Evolutionary conservation across 495 filamentous ascomycete species (phyloP), one percentile per base, ranked within the genome.

Genomic region (Lepraria neglecta): DNA sequence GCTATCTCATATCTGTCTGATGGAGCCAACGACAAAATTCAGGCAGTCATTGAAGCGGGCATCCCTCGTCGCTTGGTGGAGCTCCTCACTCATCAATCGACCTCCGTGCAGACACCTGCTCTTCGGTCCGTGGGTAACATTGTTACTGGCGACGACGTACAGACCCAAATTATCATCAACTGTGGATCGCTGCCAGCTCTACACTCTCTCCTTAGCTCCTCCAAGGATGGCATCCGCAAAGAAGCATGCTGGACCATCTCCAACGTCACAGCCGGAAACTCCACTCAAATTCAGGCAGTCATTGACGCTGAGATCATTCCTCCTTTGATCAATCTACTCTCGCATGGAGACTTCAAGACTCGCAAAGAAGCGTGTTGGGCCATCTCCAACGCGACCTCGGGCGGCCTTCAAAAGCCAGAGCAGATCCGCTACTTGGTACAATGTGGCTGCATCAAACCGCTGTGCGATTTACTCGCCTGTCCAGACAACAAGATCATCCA

Each of bases 401-500:
- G 95, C 66, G 95, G 95, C 65, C 85, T 99, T 21, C 92, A 97
- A 77, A 97, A 97, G 80, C 95, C 95, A 5, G 95, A 97, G 33
- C 95, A 99, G 77, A 99, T 99, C 64, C 82, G 95, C 60, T 97
- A 96, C 69, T 81, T 99, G 56, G 95, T 99, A 51, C 73, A 82
- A 10, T 87, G 92, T 72, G 95, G 95, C 56, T 96, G 90, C 80
- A 97, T 99, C 77, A 95, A 90, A 78, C 95, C 95, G 0, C 84
- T 99, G 42, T 99, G 95, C 74, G 95, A 99, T 66, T 86, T 99
- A 21, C 83, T 99, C 21, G 87, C 84, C 44, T 97, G 95, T 80
- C 95, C 95, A 15, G 95, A 99, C 75, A 99, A 99, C 77, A 99
- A 99, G 84, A 99, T 99, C 72, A 97, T 99, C 68, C 95, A 99